phyloP scores from a whole-genome alignment of 768 basidiomycete species.

The Clathrus columnatus region DNA sequence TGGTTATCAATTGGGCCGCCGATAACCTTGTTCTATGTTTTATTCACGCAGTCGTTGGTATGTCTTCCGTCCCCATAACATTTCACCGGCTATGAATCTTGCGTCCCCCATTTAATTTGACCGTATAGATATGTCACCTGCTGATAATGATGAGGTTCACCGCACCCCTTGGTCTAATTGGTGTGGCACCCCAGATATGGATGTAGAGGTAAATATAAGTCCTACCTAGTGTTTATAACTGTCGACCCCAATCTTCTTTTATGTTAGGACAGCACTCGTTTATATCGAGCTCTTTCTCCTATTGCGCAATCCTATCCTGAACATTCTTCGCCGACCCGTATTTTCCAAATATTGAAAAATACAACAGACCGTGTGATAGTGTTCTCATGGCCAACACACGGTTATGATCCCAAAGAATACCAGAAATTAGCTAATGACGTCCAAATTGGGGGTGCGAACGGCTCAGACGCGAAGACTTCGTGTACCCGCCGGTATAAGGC shows the following conservation, averaged over 20 bases:
- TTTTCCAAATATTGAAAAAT: slow-evolving; percentile 75
- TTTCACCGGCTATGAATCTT: slow-evolving; percentile 4
- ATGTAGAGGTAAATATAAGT: slow-evolving; percentile 15
- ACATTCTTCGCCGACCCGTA: slow-evolving; percentile 31
- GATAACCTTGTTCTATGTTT: slow-evolving; percentile 84
- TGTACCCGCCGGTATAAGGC: slow-evolving; percentile 81
- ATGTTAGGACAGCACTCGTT: slow-evolving; percentile 44
- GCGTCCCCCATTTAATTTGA: too few species aligned
- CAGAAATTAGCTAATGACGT: slow-evolving; percentile 60
- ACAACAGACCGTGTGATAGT: slow-evolving; percentile 46
- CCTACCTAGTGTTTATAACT: not conserved
- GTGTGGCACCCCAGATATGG: slow-evolving; percentile 72
- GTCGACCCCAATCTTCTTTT: not conserved
- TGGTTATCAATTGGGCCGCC: slow-evolving; percentile 85
- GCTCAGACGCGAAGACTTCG: slow-evolving; percentile 72
- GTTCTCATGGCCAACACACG: slow-evolving; percentile 71
- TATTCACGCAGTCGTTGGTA: slow-evolving; percentile 75
- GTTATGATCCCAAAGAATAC: slow-evolving; percentile 28
- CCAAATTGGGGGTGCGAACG: slow-evolving; percentile 41
- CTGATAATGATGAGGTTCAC: slow-evolving; percentile 65
- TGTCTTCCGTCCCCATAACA: slow-evolving; percentile 19
- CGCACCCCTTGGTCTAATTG: slow-evolving; percentile 81
- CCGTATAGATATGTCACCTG: slow-evolving; percentile 30
- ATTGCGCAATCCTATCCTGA: slow-evolving; percentile 36
- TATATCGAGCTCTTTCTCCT: slow-evolving; percentile 49